Conservation (phyloP, 2,329 filamentous ascomycete species). For the Aureobasidium uvarum region DNA sequence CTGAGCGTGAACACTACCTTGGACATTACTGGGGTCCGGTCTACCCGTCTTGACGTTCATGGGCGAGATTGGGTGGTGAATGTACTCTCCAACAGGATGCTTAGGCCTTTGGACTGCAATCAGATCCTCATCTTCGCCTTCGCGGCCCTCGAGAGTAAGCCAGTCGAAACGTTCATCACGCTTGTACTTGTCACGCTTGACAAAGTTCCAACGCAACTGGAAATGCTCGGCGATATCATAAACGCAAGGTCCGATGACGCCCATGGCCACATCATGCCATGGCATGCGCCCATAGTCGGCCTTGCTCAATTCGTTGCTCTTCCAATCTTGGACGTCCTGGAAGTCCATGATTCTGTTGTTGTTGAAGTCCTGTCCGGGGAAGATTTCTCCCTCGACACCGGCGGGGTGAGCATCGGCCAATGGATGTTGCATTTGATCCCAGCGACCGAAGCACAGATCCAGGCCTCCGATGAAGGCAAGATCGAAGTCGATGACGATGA, state of each 20-base stretch:
- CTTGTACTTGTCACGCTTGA: slow-evolving; percentile 98
- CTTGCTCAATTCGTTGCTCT: slow-evolving; percentile 88
- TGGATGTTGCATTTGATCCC: slow-evolving; percentile 83
- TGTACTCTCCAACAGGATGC: slow-evolving; percentile 83
- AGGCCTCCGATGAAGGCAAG: slow-evolving; percentile 91
- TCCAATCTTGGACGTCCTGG: slow-evolving; percentile 85
- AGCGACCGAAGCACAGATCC: slow-evolving; percentile 92
- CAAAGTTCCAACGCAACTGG: slow-evolving; percentile 90
- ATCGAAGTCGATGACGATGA: slow-evolving; percentile 89
- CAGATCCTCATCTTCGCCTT: slow-evolving; percentile 77
- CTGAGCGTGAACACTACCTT: slow-evolving; percentile 77
- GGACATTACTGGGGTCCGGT: slow-evolving; percentile 45
- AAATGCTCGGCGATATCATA: slow-evolving; percentile 97
- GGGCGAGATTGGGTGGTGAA: slow-evolving; percentile 73
- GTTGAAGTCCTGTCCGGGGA: slow-evolving; percentile 96
- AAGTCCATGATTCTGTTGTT: slow-evolving; percentile 98
- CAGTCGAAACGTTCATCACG: slow-evolving; percentile 79
- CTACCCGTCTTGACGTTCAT: slow-evolving; percentile 62
- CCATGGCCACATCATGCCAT: slow-evolving; percentile 96
- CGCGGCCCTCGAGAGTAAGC: slow-evolving; percentile 73
- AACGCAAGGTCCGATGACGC: slow-evolving; percentile 80
- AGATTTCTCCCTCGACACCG: slow-evolving; percentile 77
- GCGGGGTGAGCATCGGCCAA: slow-evolving; percentile 85
- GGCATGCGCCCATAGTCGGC: slow-evolving; percentile 93
- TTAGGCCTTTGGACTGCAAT: slow-evolving; percentile 85